Evolutionary conservation across 495 filamentous ascomycete genomes (phyloP).

Genomic region (Tuber magnatum): DNA sequence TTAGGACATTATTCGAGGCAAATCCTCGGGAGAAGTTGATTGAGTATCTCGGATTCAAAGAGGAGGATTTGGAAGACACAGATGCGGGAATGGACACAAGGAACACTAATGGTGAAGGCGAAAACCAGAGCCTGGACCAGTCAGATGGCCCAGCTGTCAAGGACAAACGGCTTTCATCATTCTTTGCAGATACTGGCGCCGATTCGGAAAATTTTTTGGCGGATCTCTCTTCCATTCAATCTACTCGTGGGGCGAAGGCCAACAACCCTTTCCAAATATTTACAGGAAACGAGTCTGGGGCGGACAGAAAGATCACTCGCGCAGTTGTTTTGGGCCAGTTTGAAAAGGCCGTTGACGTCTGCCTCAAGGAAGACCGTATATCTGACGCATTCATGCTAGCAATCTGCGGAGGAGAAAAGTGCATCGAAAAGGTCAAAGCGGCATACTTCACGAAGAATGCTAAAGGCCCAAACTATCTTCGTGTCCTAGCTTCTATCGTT

Average conservation of each 20-base stretch:
- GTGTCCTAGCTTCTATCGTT: conserved; percentile 82
- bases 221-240: conserved; percentile 65
- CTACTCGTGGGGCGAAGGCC: conserved; percentile 70
- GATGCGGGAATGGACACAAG: conserved; percentile 45
- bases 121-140: conserved; percentile 42
- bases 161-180: conserved; percentile 63
- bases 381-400: conserved; percentile 98
- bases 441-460: conserved; percentile 80
- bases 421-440: conserved; percentile 87
- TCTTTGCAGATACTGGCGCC: conserved; percentile 66
- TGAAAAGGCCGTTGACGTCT: conserved; percentile 79
- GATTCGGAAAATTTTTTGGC: conserved; percentile 76
- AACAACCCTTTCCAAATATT: conserved; percentile 84
- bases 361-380: conserved; percentile 76
- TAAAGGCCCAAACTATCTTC: conserved; percentile 80
- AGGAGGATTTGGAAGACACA: conserved; percentile 49
- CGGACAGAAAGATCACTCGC: conserved; percentile 79
- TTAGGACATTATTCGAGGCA: conserved; percentile 75
- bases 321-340: conserved; percentile 85
- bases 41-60: conserved; percentile 79
- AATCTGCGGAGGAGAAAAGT: conserved; percentile 87
- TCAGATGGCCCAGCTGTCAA: conserved; percentile 47
- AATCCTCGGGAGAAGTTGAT: conserved; percentile 73
- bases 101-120: conserved; percentile 42
- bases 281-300: conserved; percentile 66